Evolutionary conservation across 2,329 filamentous ascomycete species (phyloP), one percentile per base, ranked within the genome.

Genomic region (Zasmidium citrigriseum): DNA sequence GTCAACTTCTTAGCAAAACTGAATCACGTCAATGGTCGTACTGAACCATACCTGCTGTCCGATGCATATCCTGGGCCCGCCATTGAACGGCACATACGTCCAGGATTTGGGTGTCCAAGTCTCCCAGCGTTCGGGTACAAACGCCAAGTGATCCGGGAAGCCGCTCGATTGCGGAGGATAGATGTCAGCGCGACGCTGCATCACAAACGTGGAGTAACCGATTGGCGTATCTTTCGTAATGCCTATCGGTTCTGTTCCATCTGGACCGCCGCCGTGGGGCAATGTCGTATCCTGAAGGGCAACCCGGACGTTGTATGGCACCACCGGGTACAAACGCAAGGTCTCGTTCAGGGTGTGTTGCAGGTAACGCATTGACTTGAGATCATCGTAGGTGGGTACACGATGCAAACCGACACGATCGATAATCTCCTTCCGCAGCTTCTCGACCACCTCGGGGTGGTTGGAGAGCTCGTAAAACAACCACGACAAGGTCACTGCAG

Each of bases 351-450:
- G 61, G n/a, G 68, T 72, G 61, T 77, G 73, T 49, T 75, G 66
- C 16, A 95, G 83, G 72, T 93, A 96, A 68, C 89, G 88, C 91
- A 96, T 96, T 64, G 82, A 82, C 79, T 96, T 96, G 59, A 96
- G 81, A 70, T 96, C 85, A 12, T 85, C 82, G 73, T 96, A 96
- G 0, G 88, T 91, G 10, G 79, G 80, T 2, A 80, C 76, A 4
- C 81, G 75, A 14, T 84, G 77, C 5, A 82, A 73, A 1, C 92
- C 92, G 3, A 96, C 83, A 0, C 80, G 79, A 1, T 82, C 72
- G 23, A 87, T 73, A 68, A 96, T 91, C 74, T 96, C 91, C 22
- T 78, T 75, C 22, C 92, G 86, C 52, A 97, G 81, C 71, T 86
- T 89, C 53, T 78, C 72, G 2, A 91, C 83, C 2, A 85, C 81